Evolutionary conservation across 2,329 filamentous ascomycete genomes (phyloP), one percentile per base, ranked within the genome.

Genomic region (Diplocarpon mali): DNA sequence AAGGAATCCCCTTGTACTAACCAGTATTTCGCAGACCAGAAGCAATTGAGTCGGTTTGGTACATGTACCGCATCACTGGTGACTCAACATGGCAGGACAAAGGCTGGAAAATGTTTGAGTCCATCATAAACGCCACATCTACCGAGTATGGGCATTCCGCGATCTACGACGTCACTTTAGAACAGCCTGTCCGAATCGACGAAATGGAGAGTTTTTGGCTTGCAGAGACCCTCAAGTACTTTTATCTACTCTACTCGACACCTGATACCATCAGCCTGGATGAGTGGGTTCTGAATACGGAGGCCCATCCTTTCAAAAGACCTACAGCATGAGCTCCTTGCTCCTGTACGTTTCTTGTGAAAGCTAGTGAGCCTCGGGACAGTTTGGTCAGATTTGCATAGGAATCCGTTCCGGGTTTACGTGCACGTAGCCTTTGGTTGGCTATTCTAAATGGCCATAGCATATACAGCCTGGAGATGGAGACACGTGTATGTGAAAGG

Each of bases 221-320:
- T 49, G 84, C 84, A 3, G 88, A 95, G 70, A 95, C 87, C 34
- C 68, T 95, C 55, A 95, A 94, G 69, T 94, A 94, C 60, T 94
- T 92, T 54, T 95, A 87, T 62, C 64, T 95, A 45, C 70, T 94
- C 40, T 95, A 85, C 61, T 78, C 78, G 16, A 74, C 80, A 45
- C 80, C 83, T 0, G 68, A 71, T 24, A 56, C 73, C 14, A 67
- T 82, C 27, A 81, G 73, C 61, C 60, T 85, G 57, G 80, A 85
- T 62, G 71, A 82, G 5, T 83, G 70, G 65, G 77, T 84, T 35
- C 65, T 83, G 58, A 67, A 67, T 46, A 67, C 65, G 9, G 65
- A 67, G 47, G 65, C 65, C 12, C 60, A 62, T 55, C 58, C 59
- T 34, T 62, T 62, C 39, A 59, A 50, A 39, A 40, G 60, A 31